Evolutionary conservation across 768 basidiomycete species (phyloP), one percentile per base, ranked within the genome.

Genomic region (Tricholoma terreum): DNA sequence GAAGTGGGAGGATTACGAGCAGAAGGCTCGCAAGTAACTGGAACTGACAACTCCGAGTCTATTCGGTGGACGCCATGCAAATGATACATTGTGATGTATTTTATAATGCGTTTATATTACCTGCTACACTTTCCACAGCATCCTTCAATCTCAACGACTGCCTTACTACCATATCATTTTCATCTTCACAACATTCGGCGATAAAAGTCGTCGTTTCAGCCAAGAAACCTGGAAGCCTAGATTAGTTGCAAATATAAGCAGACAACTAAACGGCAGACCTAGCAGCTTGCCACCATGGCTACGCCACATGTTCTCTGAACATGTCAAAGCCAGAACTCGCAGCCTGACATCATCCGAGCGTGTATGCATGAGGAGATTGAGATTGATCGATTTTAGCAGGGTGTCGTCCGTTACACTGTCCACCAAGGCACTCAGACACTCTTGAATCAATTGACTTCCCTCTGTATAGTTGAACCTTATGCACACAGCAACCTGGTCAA

Each of bases 201-300:
- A 96, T 86, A 73, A 96, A 94, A 24, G 90, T 87, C 15, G 89
- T 78, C 27, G 92, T 89, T 69, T 96, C 94, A 9, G 85, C 76
- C 14, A 82, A 85, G 63, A 92, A 89, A 10, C 87, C 91, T 91
- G 63, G 31, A 58, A 6, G 34, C 43, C 46, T 42, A 53, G 46
- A 15, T 24, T 35, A 59, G 40, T 56, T 14, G 56, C 46, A 40
- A 30, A n/a, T 34, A 22, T 33, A 31, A 33, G 53, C 51, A 6
- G 1, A 22, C 8, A 33, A 14, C 53, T 19, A 52, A 57, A 35
- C 19, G 3, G 77, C 83, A 50, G 61, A 89, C 90, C 86, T 24
- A 87, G 73, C 10, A 94, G 76, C 68, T 90, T 90, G 22, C 83
- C 84, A 7, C 92, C 88, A 59, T 90, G 86, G 14, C 76, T 71